Evolutionary conservation across 78 protist species (phyloP).

Genomic region (Dictyostelium firmibasis): DNA sequence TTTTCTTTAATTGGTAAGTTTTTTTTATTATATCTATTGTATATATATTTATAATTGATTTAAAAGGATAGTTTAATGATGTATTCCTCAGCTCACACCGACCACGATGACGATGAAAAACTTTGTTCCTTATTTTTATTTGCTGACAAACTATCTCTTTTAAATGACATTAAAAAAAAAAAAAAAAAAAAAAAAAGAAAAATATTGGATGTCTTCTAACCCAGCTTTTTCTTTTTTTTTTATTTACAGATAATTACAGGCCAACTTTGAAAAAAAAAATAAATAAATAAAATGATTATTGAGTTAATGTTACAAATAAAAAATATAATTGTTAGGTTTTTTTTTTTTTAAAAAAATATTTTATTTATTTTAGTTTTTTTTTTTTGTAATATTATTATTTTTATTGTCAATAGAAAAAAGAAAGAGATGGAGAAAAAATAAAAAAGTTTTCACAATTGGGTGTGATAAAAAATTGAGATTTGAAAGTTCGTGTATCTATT

Average conservation of each 20-base stretch:
- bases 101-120: conserved; percentile 8
- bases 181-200: not conserved
- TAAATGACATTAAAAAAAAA: not conserved
- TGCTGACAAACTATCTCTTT: not conserved
- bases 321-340: not conserved
- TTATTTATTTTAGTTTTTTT: not conserved
- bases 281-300: not conserved
- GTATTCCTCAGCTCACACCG: conserved; percentile 7
- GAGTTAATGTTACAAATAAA: not conserved
- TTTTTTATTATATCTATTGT: not conserved
- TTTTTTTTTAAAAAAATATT: not conserved
- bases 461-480: not conserved
- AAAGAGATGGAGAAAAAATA: not conserved
- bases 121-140: not conserved
- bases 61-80: not conserved
- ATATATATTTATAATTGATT: not conserved
- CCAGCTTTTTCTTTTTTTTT: no score
- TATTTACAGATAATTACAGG: no score
- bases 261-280: not conserved
- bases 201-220: no score
- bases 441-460: not conserved
- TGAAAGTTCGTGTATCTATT: not conserved
- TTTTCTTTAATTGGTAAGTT: not conserved
- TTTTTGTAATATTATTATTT: not conserved
- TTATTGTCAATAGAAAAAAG: not conserved